Evolutionary conservation across 2,329 filamentous ascomycete genomes (phyloP).

Genomic region (Xylaria sp.): DNA sequence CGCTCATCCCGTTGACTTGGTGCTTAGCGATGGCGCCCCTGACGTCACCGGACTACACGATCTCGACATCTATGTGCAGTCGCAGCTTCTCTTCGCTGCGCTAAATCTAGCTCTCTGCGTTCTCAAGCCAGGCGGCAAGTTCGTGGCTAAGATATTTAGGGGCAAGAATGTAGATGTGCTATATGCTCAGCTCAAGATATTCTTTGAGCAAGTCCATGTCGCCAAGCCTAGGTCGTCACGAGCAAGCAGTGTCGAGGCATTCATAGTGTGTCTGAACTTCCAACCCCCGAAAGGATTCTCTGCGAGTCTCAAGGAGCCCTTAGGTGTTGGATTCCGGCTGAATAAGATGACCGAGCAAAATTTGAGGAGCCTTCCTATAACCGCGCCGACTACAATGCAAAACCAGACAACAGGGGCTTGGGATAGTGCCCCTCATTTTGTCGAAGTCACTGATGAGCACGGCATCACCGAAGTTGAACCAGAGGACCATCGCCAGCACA

Average conservation of each 20-base stretch:
- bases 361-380: slow-evolving; percentile 53
- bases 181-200: slow-evolving; percentile 91
- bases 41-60: slow-evolving; percentile 98
- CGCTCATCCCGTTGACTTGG: slow-evolving; percentile 85
- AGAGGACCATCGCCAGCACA: slow-evolving; percentile 56
- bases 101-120: slow-evolving; percentile 94
- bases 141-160: slow-evolving; percentile 97
- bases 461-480: slow-evolving; percentile 60
- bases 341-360: slow-evolving; percentile 60
- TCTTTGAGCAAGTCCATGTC: slow-evolving; percentile 87
- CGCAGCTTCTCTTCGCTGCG: slow-evolving; percentile 91
- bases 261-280: slow-evolving; percentile 94
- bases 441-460: slow-evolving; percentile 43
- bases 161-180: slow-evolving; percentile 95
- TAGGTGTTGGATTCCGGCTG: slow-evolving; percentile 71
- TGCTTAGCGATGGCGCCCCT: slow-evolving; percentile 93
- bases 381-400: slow-evolving; percentile 58
- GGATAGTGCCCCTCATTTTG: slow-evolving; percentile 47
- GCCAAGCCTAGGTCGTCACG: slow-evolving; percentile 94
- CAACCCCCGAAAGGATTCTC: slow-evolving; percentile 79
- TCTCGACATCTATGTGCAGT: slow-evolving; percentile 97
- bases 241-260: slow-evolving; percentile 97
- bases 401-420: slow-evolving; percentile 58
- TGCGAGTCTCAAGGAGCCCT: slow-evolving; percentile 77
- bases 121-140: slow-evolving; percentile 90